These are phyloP conservation scores for Vitellaria paradoxa DNA, from an alignment of 179 eudicot species.

Conservation along the genomic window DNA sequence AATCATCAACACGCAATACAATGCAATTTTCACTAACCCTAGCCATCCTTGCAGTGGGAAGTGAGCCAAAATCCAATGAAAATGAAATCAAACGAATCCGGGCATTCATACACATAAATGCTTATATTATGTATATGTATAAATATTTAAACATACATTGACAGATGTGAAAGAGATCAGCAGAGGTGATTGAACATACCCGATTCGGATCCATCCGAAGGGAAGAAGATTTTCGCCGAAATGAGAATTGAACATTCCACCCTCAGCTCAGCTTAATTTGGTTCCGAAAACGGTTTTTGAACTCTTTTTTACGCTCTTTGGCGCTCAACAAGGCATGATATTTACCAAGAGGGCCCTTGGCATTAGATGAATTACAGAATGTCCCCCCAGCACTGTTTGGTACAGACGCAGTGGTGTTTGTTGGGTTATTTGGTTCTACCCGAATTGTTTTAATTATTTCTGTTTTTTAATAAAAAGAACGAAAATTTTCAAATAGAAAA, in stretches of 20 bases:
- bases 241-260: too few species aligned
- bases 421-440: too few species aligned
- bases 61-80: neutral
- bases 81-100: neutral
- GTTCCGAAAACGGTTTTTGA: neutral
- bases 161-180: neutral
- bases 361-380: too few species aligned
- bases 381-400: too few species aligned
- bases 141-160: neutral
- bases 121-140: too few species aligned
- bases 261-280: neutral
- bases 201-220: constrained; percentile 16
- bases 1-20: too few species aligned
- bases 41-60: neutral
- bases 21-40: neutral
- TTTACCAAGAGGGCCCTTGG: too few species aligned
- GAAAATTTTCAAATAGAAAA: too few species aligned
- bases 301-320: neutral
- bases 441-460: too few species aligned
- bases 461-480: too few species aligned
- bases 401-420: too few species aligned
- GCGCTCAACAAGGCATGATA: too few species aligned
- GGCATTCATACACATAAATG: neutral
- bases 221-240: constrained; percentile 4
- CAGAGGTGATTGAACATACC: constrained; percentile 4